Evolutionary conservation across 2,329 filamentous ascomycete genomes (phyloP).

Genomic region (Pseudophaeomoniella oleicola): DNA sequence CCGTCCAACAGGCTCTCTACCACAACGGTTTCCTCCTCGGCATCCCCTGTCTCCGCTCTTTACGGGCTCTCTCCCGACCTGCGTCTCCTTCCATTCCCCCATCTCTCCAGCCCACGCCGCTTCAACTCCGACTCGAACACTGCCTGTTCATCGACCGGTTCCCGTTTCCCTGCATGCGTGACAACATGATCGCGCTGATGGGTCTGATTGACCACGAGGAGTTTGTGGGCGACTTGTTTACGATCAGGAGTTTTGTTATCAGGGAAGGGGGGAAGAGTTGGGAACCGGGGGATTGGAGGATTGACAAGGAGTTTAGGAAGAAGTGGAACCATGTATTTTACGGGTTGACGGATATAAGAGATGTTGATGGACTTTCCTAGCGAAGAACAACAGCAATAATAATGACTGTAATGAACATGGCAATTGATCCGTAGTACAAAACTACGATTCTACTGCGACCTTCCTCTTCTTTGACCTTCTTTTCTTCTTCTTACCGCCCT

Average conservation of each 20-base stretch:
- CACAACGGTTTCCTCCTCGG: conserved; percentile 17
- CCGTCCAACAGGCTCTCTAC: no score
- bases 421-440: not conserved
- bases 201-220: conserved; percentile 21
- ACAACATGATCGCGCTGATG: conserved; percentile 19
- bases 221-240: conserved; percentile 19
- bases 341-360: conserved; percentile 5
- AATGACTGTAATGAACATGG: not conserved
- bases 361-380: not conserved
- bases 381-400: not conserved
- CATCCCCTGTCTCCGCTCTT: conserved; percentile 13
- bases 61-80: conserved; percentile 13
- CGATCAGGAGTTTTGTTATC: conserved; percentile 19
- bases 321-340: conserved; percentile 24
- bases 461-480: conserved; percentile 30
- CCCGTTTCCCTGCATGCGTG: conserved; percentile 24
- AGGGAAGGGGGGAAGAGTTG: conserved; percentile 14
- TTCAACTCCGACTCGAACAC: conserved; percentile 20
- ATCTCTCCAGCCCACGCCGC: conserved; percentile 19
- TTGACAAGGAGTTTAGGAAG: conserved; percentile 16
- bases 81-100: conserved; percentile 9
- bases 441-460: not conserved
- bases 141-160: conserved; percentile 26
- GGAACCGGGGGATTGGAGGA: conserved; percentile 21
- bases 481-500: conserved; percentile 27